Evolutionary conservation across 2,329 filamentous ascomycete species (phyloP).

Genomic region (Calonectria pseudoturangicola): DNA sequence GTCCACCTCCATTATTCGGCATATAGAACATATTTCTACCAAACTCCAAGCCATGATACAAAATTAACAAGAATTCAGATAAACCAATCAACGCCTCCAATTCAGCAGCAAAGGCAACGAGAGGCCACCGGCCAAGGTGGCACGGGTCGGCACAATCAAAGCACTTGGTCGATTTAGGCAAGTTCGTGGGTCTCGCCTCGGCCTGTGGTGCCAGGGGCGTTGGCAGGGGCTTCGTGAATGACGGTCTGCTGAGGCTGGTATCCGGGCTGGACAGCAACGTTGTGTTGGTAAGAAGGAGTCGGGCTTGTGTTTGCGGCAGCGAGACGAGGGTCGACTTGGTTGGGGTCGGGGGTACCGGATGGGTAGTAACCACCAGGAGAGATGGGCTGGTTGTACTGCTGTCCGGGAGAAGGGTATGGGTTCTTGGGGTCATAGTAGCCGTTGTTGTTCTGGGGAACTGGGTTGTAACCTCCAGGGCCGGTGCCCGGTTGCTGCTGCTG

Average conservation of each 20-base stretch:
- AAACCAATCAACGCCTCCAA: slow-evolving; percentile 39
- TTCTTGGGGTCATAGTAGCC: slow-evolving; percentile 56
- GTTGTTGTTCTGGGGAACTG: slow-evolving; percentile 39
- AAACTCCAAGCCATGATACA: slow-evolving; percentile 46
- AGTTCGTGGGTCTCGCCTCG: slow-evolving; percentile 66
- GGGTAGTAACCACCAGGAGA: slow-evolving; percentile 44
- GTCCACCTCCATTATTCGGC: slow-evolving; percentile 38
- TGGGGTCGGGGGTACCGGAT: slow-evolving; percentile 36
- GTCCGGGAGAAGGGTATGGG: slow-evolving; percentile 48
- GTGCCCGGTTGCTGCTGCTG: slow-evolving; percentile 46
- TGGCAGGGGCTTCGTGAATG: slow-evolving; percentile 61
- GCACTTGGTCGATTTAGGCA: slow-evolving; percentile 47
- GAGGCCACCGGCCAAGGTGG: neutral
- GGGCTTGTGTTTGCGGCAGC: slow-evolving; percentile 45
- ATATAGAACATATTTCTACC: slow-evolving; percentile 41
- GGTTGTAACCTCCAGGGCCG: slow-evolving; percentile 43
- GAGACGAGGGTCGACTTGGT: slow-evolving; percentile 49
- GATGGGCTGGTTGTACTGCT: slow-evolving; percentile 48
- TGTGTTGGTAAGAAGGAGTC: slow-evolving; percentile 43
- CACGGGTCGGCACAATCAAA: neutral
- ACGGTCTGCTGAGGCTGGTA: slow-evolving; percentile 52
- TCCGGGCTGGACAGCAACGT: slow-evolving; percentile 43
- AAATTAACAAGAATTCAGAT: slow-evolving; percentile 36
- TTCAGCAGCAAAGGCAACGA: slow-evolving; percentile 17
- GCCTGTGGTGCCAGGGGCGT: slow-evolving; percentile 28